Evolutionary conservation across 2,329 filamentous ascomycete genomes (phyloP), one percentile per base, ranked within the genome.

Genomic region (Pleomassaria siparia): DNA sequence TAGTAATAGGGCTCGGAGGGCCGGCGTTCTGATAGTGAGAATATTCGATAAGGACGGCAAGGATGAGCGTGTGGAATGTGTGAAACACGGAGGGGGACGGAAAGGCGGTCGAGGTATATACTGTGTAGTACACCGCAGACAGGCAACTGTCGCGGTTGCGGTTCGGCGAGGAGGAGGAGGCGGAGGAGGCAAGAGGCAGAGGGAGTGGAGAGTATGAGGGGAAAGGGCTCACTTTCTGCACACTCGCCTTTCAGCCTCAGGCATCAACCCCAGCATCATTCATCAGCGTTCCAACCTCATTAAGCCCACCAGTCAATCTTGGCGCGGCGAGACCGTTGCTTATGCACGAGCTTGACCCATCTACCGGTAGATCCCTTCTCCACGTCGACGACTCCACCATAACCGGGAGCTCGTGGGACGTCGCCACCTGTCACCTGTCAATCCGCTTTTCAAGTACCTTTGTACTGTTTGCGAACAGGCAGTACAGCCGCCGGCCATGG

Each of bases 401-500:
- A 4, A 18, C 43, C 30, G 35, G 43, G 16, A n/a, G n/a, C n/a
- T n/a, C 43, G 16, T 3, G 25, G 24, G 46, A 49, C 39, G 45
- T 41, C 46, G 25, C 26, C 21, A 16, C 12, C 32, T 22, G 20
- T 29, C 35, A 21, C 18, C 24, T 26, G 20, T 25, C 30, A 15
- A 32, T n/a, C 40, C 21, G 46, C 32, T n/a, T n/a, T n/a, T n/a
- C n/a, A n/a, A n/a, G n/a, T n/a, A n/a, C n/a, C n/a, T n/a, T n/a
- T n/a, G n/a, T n/a, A n/a, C n/a, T n/a, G n/a, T n/a, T n/a, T n/a
- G n/a, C n/a, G n/a, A n/a, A n/a, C n/a, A n/a, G 12, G 25, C 25
- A 26, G 12, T 7, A 12, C 25, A 6, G 25, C 29, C 29, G 12
- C 29, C 29, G 40, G 30, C 51, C 67, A 97, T 99, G 94, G 86